These are phyloP conservation scores for Blastocystis sp. DNA, from an alignment of 352 stramenopile species.

Conservation along the genomic window DNA sequence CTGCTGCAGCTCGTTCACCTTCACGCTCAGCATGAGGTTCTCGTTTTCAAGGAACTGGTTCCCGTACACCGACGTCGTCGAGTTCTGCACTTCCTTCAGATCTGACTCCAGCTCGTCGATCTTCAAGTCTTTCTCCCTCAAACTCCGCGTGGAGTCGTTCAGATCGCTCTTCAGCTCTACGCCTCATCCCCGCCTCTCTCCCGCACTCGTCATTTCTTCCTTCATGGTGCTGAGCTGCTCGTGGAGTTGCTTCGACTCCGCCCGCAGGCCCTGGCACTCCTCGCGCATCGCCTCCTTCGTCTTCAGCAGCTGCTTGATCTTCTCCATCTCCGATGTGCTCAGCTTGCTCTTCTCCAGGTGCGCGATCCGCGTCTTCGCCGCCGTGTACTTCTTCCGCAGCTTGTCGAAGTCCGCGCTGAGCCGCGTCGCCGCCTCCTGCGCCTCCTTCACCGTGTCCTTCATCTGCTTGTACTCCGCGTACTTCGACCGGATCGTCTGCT, in stretches of 20 bases:
- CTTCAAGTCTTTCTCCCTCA: constrained; percentile 21
- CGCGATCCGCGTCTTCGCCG: constrained; percentile 8
- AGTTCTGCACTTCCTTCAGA: constrained; percentile 37
- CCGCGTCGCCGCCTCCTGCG: background rate
- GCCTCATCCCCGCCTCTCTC: background rate
- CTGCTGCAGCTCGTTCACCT: constrained; percentile 51
- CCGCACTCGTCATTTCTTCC: constrained; percentile 27
- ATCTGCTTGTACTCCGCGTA: constrained; percentile 63
- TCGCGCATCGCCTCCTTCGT: constrained; percentile 32
- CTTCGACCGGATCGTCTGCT: constrained; percentile 63
- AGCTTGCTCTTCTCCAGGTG: constrained; percentile 1
- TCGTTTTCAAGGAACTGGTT: constrained; percentile 43
- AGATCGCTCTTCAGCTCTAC: background rate
- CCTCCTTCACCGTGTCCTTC: background rate
- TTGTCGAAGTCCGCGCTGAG: background rate
- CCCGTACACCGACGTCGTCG: constrained; percentile 4
- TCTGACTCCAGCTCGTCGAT: constrained; percentile 52
- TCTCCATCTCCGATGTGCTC: background rate
- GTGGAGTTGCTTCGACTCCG: background rate
- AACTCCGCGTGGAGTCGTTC: constrained; percentile 19
- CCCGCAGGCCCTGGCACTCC: constrained; percentile 12
- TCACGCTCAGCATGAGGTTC: constrained; percentile 47
- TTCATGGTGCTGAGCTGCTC: constrained; percentile 7
- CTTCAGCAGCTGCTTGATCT: constrained; percentile 45
- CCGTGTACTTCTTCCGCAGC: background rate